Base-by-base conservation (phyloP, 1,284 basidiomycete species). In the Chiua sp. region DNA sequence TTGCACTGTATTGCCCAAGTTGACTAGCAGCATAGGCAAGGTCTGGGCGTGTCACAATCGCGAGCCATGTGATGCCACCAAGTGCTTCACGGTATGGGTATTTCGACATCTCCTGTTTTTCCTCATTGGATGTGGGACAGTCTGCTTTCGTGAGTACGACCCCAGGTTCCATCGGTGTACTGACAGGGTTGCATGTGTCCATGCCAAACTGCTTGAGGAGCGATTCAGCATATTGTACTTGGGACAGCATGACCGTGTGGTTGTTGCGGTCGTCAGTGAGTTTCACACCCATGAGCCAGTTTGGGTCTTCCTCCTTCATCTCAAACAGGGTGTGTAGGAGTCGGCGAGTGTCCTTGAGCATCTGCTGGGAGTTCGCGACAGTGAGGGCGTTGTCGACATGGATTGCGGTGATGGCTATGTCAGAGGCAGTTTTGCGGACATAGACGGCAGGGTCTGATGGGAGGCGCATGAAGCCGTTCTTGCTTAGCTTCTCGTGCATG, bases 321-420 rank as follows among this genome's bases (percentile, higher is more conserved):
- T 61, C 26, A 6, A 55, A 61, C 2, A 58, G 50, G 0, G 7
- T 26, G 18, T 61, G 59, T 7, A 60, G 52, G 1, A 42, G 26
- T 2, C 8, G 4, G 5, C 39, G 20, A 1, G 39, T 53, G 2
- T 59, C 12, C 0, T 33, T 8, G 3, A 58, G 53, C 22, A 48
- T 55, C 7, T 12, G 5, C 16, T 51, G 51, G 15, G 44, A n/a
- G 46, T 30, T 57, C 3, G 57, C 16, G 2, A 62, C 42, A 0
- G 57, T 59, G 1, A 64, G 28, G 46, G 55, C 47, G 37, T 62
- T 61, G 53, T 63, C 22, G 11, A 63, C 57, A 52, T 63, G 57
- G 15, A 62, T 61, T 0, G 57, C 55, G 7, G 56, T 55, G 44
- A 64, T 62, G 7, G 47, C 23, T 4, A 3, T 13, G 33, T 52